Evolutionary conservation across 1,284 basidiomycete species (phyloP).

Genomic region (Puccinia triticina): DNA sequence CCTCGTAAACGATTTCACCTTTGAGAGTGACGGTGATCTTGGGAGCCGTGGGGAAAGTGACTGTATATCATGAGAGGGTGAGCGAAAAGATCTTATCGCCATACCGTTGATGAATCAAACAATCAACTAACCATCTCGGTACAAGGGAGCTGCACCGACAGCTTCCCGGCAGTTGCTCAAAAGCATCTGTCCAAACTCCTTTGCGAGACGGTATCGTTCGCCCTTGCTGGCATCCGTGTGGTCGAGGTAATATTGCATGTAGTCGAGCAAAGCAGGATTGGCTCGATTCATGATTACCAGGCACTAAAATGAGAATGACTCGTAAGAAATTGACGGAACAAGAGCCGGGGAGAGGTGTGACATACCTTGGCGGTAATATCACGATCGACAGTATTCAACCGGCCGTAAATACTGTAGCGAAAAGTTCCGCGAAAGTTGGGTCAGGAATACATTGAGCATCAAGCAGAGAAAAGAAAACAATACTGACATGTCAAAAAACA

Average conservation of each 20-base stretch:
- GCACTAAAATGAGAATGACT: slow-evolving; percentile 72
- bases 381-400: slow-evolving; percentile 82
- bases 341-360: background rate
- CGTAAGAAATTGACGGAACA: slow-evolving; percentile 56
- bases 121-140: slow-evolving; percentile 80
- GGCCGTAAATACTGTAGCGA: slow-evolving; percentile 68
- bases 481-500: slow-evolving; percentile 50
- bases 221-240: slow-evolving; percentile 79
- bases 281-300: slow-evolving; percentile 97
- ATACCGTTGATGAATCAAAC: slow-evolving; percentile 28
- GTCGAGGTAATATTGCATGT: slow-evolving; percentile 96
- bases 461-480: background rate
- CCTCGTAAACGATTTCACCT: slow-evolving; percentile 91
- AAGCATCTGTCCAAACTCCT: slow-evolving; percentile 93
- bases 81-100: slow-evolving; percentile 24
- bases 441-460: slow-evolving; percentile 71
- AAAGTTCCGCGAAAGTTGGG: slow-evolving; percentile 58
- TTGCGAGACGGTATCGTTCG: slow-evolving; percentile 87
- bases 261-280: slow-evolving; percentile 80
- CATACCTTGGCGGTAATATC: slow-evolving; percentile 56
- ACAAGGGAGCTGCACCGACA: slow-evolving; percentile 77
- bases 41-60: slow-evolving; percentile 97
- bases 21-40: slow-evolving; percentile 90
- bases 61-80: slow-evolving; percentile 62
- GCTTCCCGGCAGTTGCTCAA: slow-evolving; percentile 91